phyloP scores from a whole-genome alignment of 768 basidiomycete genomes.

The Leucocoprinus sp. region DNA sequence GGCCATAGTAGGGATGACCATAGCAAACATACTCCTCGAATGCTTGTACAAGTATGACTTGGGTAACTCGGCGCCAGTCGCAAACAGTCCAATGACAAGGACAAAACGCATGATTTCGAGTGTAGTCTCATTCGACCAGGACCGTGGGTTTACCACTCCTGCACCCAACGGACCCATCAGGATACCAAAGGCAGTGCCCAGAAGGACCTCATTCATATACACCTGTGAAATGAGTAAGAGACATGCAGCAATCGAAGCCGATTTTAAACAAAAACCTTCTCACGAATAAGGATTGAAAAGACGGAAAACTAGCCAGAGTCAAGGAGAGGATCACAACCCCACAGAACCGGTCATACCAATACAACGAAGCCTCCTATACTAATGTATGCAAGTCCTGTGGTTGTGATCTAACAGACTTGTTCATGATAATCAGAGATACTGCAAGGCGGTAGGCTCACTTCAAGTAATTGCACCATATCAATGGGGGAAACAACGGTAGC shows the following conservation, averaged over 20 bases:
- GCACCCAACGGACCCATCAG: conserved; percentile 67
- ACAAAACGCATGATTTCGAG: conserved; percentile 82
- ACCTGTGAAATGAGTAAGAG: conserved; percentile 31
- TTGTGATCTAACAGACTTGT: conserved; percentile 35
- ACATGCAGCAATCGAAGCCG: not conserved
- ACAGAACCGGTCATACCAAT: conserved; percentile 20
- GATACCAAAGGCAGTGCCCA: conserved; percentile 68
- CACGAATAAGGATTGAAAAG: conserved; percentile 75
- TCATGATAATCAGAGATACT: not conserved
- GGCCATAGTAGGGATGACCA: conserved; percentile 82
- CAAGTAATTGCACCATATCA: conserved; percentile 22
- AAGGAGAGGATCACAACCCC: not conserved
- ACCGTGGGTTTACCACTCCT: conserved; percentile 66
- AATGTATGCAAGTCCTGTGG: conserved; percentile 49
- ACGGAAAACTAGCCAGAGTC: conserved; percentile 61
- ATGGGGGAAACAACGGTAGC: too few species aligned
- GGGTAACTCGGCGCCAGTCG: conserved; percentile 92
- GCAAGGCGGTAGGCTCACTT: conserved; percentile 23
- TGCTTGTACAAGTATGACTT: conserved; percentile 77
- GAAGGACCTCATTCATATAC: conserved; percentile 90
- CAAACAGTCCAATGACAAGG: conserved; percentile 87
- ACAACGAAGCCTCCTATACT: conserved; percentile 50
- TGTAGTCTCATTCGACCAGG: conserved; percentile 59
- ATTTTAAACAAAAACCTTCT: conserved; percentile 44
- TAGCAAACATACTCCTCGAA: conserved; percentile 55